phyloP scores from a whole-genome alignment of 495 filamentous ascomycete species.

The Chaetomium fimeti region DNA sequence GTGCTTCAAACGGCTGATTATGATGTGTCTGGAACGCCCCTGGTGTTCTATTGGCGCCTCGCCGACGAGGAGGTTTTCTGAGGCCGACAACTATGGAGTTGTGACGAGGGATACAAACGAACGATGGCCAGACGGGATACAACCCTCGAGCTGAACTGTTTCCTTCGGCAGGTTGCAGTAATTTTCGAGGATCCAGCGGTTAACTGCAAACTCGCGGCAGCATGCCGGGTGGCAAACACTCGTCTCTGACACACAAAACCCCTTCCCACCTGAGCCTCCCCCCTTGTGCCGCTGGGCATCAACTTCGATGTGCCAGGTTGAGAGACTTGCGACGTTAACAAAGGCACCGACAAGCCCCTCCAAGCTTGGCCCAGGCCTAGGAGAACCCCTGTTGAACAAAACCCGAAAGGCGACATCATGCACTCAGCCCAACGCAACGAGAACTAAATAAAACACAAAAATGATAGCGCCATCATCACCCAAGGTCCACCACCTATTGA shows the following conservation, averaged over 20 bases:
- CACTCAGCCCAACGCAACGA: conserved; percentile 39
- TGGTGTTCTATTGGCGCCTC: neutral
- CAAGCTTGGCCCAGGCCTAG: conserved; percentile 6
- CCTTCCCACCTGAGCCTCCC: neutral
- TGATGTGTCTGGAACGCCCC: neutral
- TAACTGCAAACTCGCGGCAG: neutral
- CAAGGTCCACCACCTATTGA: conserved; percentile 28
- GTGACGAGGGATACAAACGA: neutral
- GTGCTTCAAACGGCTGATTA: neutral
- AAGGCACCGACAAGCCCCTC: neutral
- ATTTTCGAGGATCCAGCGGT: too few species aligned
- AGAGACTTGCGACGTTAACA: conserved; percentile 15
- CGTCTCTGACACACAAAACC: too few species aligned
- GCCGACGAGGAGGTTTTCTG: too few species aligned
- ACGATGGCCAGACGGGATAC: neutral
- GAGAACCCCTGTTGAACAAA: conserved; percentile 20
- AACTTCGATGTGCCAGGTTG: neutral
- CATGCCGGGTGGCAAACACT: neutral
- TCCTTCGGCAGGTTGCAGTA: neutral
- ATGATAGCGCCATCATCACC: conserved; percentile 22
- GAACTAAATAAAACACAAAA: conserved; percentile 33
- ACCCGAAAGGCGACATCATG: conserved; percentile 24
- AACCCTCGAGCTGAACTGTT: neutral
- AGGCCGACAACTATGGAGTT: too few species aligned
- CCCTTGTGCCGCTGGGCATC: neutral